phyloP scores from a whole-genome alignment of 2,329 filamentous ascomycete species.

The Alternaria panax region DNA sequence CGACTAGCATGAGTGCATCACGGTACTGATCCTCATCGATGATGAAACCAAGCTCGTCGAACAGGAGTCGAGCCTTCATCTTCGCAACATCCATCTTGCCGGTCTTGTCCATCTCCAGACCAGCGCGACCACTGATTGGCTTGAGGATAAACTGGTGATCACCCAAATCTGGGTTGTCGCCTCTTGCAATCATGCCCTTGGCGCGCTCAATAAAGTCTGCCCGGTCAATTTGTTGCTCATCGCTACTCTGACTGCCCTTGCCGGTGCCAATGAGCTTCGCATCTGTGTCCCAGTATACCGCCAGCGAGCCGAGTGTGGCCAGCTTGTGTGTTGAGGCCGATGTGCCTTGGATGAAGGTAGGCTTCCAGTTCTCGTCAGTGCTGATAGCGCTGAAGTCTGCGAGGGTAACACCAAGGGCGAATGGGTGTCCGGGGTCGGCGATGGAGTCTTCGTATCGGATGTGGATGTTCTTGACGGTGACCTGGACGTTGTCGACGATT shows the following conservation, averaged over 20 bases:
- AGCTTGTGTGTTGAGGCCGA: slow-evolving; percentile 88
- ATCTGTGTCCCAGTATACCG: slow-evolving; percentile 98
- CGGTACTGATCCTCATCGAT: slow-evolving; percentile 97
- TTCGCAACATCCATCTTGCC: slow-evolving; percentile 80
- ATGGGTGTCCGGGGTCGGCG: slow-evolving; percentile 92
- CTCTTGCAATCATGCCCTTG: slow-evolving; percentile 78
- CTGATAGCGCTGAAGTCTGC: slow-evolving; percentile 97
- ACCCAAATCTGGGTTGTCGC: slow-evolving; percentile 63
- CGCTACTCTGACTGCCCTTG: slow-evolving; percentile 70
- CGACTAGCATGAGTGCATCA: slow-evolving; percentile 96
- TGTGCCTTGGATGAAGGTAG: slow-evolving; percentile 92
- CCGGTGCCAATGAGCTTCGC: slow-evolving; percentile 82
- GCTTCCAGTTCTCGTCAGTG: slow-evolving; percentile 93
- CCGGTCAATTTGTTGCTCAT: slow-evolving; percentile 69
- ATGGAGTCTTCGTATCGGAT: slow-evolving; percentile 98
- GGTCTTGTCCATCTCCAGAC: slow-evolving; percentile 93
- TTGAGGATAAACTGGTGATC: slow-evolving; percentile 93
- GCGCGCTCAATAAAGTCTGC: slow-evolving; percentile 80
- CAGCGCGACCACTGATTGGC: slow-evolving; percentile 93
- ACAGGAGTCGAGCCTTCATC: slow-evolving; percentile 88
- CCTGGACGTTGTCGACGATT: slow-evolving; percentile 97
- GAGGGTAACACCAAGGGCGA: slow-evolving; percentile 88
- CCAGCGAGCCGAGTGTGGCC: slow-evolving; percentile 85
- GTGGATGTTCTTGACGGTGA: slow-evolving; percentile 98
- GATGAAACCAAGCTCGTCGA: slow-evolving; percentile 98